These are phyloP conservation scores for Calendula officinalis DNA, from an alignment of 129 eudicot genomes.

Conservation along the genomic window DNA sequence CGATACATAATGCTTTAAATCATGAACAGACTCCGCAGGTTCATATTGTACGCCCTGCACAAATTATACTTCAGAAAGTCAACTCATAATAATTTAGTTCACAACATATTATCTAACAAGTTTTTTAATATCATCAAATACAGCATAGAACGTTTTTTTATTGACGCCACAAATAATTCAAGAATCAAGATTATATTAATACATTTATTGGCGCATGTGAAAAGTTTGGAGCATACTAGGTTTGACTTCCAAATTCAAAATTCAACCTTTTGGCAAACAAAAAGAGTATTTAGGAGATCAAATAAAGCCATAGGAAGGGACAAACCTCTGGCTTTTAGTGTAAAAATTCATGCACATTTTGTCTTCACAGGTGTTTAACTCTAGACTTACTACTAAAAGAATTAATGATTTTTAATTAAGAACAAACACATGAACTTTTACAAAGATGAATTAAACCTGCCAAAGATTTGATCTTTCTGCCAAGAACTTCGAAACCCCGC, in stretches of 20 bases:
- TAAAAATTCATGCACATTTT: conserved; percentile 1
- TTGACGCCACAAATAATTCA: too few relatives aligned
- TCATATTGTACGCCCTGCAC: conserved; percentile 87
- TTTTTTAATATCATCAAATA: neutral
- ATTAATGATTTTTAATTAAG: too few relatives aligned
- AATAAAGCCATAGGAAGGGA: neutral
- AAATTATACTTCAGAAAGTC: conserved; percentile 22
- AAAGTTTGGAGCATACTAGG: conserved; percentile 6
- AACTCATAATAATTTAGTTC: conserved; percentile 18
- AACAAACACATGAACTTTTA: conserved; percentile 11
- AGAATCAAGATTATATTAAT: conserved; percentile 9
- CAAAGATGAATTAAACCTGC: conserved; percentile 62
- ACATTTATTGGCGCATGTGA: neutral
- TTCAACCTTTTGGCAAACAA: conserved; percentile 9
- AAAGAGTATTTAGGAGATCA: neutral
- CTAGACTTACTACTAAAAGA: too few relatives aligned
- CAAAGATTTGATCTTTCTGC: conserved; percentile 66
- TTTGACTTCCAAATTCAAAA: conserved; percentile 23
- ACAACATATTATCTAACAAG: neutral
- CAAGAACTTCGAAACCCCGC: conserved; percentile 59
- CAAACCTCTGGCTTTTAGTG: conserved; percentile 3
- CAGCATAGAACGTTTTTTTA: neutral
- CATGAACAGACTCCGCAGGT: conserved; percentile 51
- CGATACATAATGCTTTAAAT: conserved; percentile 68
- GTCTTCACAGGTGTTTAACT: too few relatives aligned